These are phyloP conservation scores for Lachnellula suecica DNA, from an alignment of 2,329 filamentous ascomycete genomes.

Conservation along the genomic window DNA sequence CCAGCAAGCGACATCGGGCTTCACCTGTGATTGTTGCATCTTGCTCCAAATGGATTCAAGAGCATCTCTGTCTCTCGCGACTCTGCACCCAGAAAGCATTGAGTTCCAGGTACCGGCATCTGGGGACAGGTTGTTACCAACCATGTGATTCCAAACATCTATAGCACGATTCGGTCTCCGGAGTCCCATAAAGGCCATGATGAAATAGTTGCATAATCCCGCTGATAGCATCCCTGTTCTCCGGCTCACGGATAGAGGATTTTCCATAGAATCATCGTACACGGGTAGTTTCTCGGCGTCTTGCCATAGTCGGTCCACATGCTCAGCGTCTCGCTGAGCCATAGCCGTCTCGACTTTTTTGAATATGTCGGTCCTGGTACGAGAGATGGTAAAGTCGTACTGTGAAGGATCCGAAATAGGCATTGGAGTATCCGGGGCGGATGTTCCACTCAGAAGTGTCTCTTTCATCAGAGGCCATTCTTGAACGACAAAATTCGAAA, in stretches of 20 bases:
- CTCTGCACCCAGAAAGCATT: constrained; percentile 71
- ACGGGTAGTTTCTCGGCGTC: constrained; percentile 25
- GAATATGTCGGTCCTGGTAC: constrained; percentile 1
- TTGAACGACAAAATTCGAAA: constrained; percentile 19
- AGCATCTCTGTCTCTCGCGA: constrained; percentile 54
- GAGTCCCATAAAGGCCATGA: constrained; percentile 46
- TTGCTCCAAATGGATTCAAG: constrained; percentile 67
- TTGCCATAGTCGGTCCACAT: constrained; percentile 26
- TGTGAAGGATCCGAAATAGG: background rate
- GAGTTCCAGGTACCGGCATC: constrained; percentile 67
- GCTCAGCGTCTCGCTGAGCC: constrained; percentile 17
- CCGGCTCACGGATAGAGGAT: background rate
- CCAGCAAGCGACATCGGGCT: constrained; percentile 68
- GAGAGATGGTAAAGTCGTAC: background rate
- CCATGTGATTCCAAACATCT: constrained; percentile 57
- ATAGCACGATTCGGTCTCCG: constrained; percentile 42
- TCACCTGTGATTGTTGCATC: constrained; percentile 54
- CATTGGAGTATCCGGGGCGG: background rate
- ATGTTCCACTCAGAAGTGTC: background rate
- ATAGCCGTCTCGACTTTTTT: constrained; percentile 24
- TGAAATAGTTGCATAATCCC: constrained; percentile 43
- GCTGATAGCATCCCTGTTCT: constrained; percentile 14
- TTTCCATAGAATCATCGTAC: background rate
- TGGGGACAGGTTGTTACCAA: constrained; percentile 53
- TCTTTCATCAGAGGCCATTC: constrained; percentile 17